phyloP scores from a whole-genome alignment of 2,329 filamentous ascomycete genomes.

The Leptographium radiaticola region DNA sequence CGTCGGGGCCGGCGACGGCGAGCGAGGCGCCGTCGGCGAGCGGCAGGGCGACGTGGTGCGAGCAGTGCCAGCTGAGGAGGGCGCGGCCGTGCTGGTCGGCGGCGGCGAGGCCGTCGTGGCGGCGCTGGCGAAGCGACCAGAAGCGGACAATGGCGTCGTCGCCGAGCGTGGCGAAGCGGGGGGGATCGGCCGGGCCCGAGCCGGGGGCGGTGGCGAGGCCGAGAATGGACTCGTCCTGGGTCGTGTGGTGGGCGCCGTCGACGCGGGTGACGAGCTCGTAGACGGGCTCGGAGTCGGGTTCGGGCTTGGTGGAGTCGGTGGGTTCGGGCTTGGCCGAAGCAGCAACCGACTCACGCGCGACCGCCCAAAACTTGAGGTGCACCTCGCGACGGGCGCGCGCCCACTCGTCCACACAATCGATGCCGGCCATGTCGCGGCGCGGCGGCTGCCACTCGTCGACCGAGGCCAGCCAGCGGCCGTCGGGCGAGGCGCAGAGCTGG shows the following conservation, averaged over 20 bases:
- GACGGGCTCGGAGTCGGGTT: slow-evolving; percentile 10
- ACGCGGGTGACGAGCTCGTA: slow-evolving; percentile 75
- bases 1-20: slow-evolving; percentile 3
- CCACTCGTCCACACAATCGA: slow-evolving; percentile 33
- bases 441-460: slow-evolving; percentile 84
- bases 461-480: slow-evolving; percentile 83
- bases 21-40: slow-evolving; percentile 19
- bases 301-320: too few relatives aligned
- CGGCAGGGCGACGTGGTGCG: slow-evolving; percentile 37
- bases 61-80: slow-evolving; percentile 63
- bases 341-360: too few relatives aligned
- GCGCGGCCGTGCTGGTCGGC: slow-evolving; percentile 42
- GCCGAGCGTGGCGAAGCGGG: slow-evolving; percentile 75
- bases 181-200: slow-evolving; percentile 22
- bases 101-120: slow-evolving; percentile 53
- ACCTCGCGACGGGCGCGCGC: slow-evolving; percentile 51
- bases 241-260: slow-evolving; percentile 63
- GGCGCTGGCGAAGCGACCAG: slow-evolving; percentile 64
- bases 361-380: slow-evolving; percentile 81
- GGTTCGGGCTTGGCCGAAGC: too few relatives aligned
- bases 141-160: slow-evolving; percentile 65
- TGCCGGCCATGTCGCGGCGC: slow-evolving; percentile 48
- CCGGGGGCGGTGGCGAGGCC: slow-evolving; percentile 58
- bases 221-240: slow-evolving; percentile 46
- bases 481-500: slow-evolving; percentile 59